Evolutionary conservation across 2,329 filamentous ascomycete genomes (phyloP).

Genomic region (Paecilomyces fulvus): DNA sequence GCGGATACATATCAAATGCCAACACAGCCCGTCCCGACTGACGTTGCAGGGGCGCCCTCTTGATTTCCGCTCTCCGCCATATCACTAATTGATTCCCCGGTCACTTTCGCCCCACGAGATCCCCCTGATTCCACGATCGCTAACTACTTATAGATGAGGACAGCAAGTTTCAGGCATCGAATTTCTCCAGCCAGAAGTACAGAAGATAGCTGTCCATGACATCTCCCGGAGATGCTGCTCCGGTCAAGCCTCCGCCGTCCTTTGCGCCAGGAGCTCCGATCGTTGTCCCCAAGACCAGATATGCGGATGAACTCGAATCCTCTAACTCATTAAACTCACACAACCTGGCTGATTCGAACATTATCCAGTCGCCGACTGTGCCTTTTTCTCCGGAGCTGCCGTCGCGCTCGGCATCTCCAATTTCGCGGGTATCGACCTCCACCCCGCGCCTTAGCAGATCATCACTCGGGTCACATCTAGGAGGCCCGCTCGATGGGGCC

Average conservation of each 20-base stretch:
- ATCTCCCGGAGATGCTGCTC: slow-evolving; percentile 56
- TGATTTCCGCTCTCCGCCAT: not conserved
- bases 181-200: not conserved
- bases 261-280: slow-evolving; percentile 59
- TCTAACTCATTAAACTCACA: slow-evolving; percentile 32
- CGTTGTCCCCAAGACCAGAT: slow-evolving; percentile 52
- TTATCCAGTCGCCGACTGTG: slow-evolving; percentile 50
- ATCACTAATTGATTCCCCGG: not conserved
- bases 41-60: not conserved
- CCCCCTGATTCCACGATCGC: not conserved
- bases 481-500: slow-evolving; percentile 44
- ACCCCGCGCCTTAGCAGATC: slow-evolving; percentile 40
- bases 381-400: slow-evolving; percentile 52
- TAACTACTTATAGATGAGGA: slow-evolving; percentile 11
- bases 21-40: not conserved
- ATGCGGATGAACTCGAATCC: slow-evolving; percentile 42
- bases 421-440: slow-evolving; percentile 51
- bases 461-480: slow-evolving; percentile 39
- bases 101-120: not conserved
- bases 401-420: slow-evolving; percentile 60
- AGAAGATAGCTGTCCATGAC: slow-evolving; percentile 50
- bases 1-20: too few relatives aligned
- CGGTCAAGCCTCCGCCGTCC: slow-evolving; percentile 60
- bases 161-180: not conserved
- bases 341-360: slow-evolving; percentile 43